A percentile compares a stretch with the other conserved stretches of the same genome.
Evolutionary conservation across 495 filamentous ascomycete species (phyloP).

Genomic region (Gamarada debralockiae): DNA sequence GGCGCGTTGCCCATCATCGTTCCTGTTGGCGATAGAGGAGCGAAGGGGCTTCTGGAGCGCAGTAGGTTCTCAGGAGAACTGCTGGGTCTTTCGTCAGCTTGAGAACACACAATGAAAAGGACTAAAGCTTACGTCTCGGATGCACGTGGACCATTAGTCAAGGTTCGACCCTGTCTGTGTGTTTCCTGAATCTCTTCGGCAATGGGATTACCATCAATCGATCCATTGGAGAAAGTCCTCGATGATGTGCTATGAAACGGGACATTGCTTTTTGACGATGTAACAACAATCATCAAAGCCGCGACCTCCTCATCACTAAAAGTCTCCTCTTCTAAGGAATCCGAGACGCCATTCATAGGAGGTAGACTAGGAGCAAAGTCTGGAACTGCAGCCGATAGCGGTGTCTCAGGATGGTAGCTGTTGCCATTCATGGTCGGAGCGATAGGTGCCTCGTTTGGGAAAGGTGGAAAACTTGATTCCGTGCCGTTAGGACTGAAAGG

Average conservation of each 20-base stretch:
- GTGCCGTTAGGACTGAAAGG: constrained; percentile 31
- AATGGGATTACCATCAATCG: constrained; percentile 48
- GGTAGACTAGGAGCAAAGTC: constrained; percentile 64
- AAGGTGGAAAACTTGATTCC: constrained; percentile 26
- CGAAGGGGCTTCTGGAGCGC: constrained; percentile 22
- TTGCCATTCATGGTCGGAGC: constrained; percentile 37
- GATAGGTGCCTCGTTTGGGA: constrained; percentile 34
- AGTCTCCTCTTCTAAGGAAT: constrained; percentile 39
- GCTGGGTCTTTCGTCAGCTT: constrained; percentile 2
- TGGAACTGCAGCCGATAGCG: constrained; percentile 69
- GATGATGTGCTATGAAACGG: constrained; percentile 37
- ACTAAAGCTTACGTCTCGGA: constrained; percentile 30
- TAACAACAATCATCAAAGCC: constrained; percentile 34
- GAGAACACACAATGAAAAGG: not conserved
- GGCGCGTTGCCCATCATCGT: constrained; percentile 15
- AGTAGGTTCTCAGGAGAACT: constrained; percentile 24
- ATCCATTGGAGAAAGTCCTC: constrained; percentile 50
- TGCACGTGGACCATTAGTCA: constrained; percentile 26
- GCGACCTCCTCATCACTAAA: constrained; percentile 55
- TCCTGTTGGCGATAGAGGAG: constrained; percentile 19
- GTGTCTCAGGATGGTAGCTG: constrained; percentile 42
- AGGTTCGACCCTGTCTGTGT: constrained; percentile 24
- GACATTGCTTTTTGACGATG: constrained; percentile 14
- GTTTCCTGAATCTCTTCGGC: constrained; percentile 28
- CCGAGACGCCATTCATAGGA: constrained; percentile 35